Evolutionary conservation across 352 stramenopile species (phyloP), one percentile per base, ranked within the genome.

Genomic region (Globisporangium orthogonon): DNA sequence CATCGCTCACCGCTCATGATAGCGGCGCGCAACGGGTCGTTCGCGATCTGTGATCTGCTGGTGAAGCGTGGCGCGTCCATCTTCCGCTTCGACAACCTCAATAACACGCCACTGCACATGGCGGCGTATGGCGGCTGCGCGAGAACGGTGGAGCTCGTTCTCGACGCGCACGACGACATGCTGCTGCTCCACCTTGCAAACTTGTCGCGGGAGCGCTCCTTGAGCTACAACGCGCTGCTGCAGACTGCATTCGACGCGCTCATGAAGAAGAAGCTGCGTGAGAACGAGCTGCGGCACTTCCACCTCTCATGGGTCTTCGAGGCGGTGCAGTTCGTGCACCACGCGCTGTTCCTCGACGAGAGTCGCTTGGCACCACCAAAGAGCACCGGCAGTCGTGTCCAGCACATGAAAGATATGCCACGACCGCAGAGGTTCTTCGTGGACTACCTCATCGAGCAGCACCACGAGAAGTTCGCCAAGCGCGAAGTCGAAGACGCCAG

Each of bases 21-120:
- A 5, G 81, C 81, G 10, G 81, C 81, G n/a, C 63, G 70, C 50
- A 66, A 69, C 30, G 73, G 76, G 2, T 74, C 83, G 58, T 75
- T 66, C n/a, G 73, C 76, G 31, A 57, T 88, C 39, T 80, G 65
- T 28, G 41, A 62, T 14, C 54, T 83, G 50, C 57, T 91, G 18
- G 45, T 91, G 0, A 48, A 67, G 4, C 52, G 76, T 7, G 68
- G 61, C 0, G 74, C 73, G 17, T 72, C 71, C 17, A 73, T 89
- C 15, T 74, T 85, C 33, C 60, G 61, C 6, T 29, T 70, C 14
- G 81, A 91, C 53, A 79, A 80, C 18, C 54, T 89, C n/a, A 74
- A 76, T 50, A 89, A 90, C 54, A 86, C 79, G 11, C 60, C 73
- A 7, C 50, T 92, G 46, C 82, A 92, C 46, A 78, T 83, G 57